These are phyloP conservation scores for Colletotrichum euphorbiae DNA, from an alignment of 2,329 filamentous ascomycete species.

Conservation along the genomic window DNA sequence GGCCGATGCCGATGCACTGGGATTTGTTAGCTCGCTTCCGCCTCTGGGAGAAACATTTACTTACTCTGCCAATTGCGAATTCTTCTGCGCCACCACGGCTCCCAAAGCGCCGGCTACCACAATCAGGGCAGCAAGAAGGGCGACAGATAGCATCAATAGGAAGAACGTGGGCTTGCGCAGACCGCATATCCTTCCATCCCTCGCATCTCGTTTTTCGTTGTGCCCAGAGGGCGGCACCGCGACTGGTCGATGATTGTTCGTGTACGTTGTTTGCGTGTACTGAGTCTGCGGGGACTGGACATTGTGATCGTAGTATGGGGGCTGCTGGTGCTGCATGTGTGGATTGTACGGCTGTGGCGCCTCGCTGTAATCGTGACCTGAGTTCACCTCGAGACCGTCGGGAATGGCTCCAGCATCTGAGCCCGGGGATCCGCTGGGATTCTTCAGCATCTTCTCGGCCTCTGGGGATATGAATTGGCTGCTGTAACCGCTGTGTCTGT, in stretches of 20 bases:
- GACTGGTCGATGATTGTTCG: background rate
- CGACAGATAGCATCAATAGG: conserved; percentile 11
- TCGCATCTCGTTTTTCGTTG: background rate
- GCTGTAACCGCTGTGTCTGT: conserved; percentile 6
- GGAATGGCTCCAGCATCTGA: conserved; percentile 30
- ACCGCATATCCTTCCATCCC: conserved; percentile 25
- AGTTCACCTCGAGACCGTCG: conserved; percentile 29
- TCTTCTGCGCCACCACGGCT: conserved; percentile 26
- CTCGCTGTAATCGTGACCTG: conserved; percentile 15
- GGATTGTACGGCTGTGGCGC: conserved; percentile 29
- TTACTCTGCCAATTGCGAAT: conserved; percentile 19
- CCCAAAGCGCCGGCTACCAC: conserved; percentile 21
- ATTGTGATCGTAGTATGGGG: conserved; percentile 23
- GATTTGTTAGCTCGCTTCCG: background rate
- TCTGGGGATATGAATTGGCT: conserved; percentile 26
- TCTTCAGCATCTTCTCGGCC: conserved; percentile 35
- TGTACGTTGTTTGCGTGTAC: conserved; percentile 19
- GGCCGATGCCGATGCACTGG: background rate
- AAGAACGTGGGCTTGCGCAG: conserved; percentile 32
- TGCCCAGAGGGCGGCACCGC: background rate
- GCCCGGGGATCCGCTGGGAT: conserved; percentile 15
- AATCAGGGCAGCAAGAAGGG: conserved; percentile 12
- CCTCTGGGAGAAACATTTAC: background rate
- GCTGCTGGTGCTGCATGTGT: conserved; percentile 5
- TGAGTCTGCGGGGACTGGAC: conserved; percentile 12